Evolutionary conservation across 2,329 filamentous ascomycete genomes (phyloP), one percentile per base, ranked within the genome.

Genomic region (Chaetomiaceae sp.): DNA sequence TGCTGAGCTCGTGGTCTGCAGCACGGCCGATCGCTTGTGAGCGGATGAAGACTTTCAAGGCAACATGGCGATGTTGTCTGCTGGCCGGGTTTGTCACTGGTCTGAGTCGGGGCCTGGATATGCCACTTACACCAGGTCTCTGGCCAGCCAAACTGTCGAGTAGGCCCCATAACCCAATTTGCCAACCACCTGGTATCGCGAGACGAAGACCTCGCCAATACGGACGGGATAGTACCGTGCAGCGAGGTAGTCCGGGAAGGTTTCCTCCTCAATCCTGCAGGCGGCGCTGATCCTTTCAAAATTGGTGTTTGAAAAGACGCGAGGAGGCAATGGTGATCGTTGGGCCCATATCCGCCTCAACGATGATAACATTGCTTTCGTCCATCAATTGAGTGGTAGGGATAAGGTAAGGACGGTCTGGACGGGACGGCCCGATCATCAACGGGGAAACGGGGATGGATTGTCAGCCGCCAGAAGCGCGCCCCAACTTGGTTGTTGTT

Each of bases 1-100:
- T 74, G 3, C 64, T 59, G 11, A 75, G 58, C 60, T 77, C 74
- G 15, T 72, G 37, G 4, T 68, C 61, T 4, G 66, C 9, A 20
- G 64, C 56, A 7, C 31, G 14, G 0, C 64, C 65, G 59, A 69
- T 63, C 0, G 62, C 57, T 43, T 57, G 6, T 0, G 64, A 56
- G 7, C 61, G 51, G 0, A 67, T 52, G 29, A 64, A 71, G 1
- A 72, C 42, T 36, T 72, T 73, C 5, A 73, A 52, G 0, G 67
- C 63, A 1, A 72, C 67, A 53, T 72, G 65, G 0, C 62, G 62
- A 37, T 61, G 60, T 12, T 54, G 20, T 4, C 65, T 69, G 15
- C 4, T 31, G 9, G 27, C 27, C 27, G 4, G 6, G 8, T 25
- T 9, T 4, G 25, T n/a, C 23, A 27, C 6, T 5, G 27, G n/a